phyloP scores from a whole-genome alignment of 345 rosid genomes.

The Ailanthus altissimus region DNA sequence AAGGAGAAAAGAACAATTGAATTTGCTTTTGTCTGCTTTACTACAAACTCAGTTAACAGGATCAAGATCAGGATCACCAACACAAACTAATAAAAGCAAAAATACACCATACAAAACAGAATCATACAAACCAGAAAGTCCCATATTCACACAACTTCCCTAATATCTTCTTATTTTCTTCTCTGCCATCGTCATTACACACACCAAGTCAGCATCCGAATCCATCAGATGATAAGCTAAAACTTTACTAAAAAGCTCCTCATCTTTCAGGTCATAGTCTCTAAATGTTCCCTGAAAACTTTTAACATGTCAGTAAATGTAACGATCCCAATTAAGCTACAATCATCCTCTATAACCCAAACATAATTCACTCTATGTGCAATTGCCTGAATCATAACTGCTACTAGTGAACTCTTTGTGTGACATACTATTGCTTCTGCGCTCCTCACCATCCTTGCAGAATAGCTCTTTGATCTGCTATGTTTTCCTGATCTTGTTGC shows the following conservation, averaged over 20 bases:
- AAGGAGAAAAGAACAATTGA: neutral
- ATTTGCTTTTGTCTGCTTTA: neutral
- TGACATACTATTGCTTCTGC: conserved; percentile 81
- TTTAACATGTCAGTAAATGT: conserved; percentile 64
- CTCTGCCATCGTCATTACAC: conserved; percentile 7
- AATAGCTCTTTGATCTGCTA: conserved; percentile 63
- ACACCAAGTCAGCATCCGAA: conserved; percentile 14
- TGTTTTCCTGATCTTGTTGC: conserved; percentile 35
- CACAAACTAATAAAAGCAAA: neutral
- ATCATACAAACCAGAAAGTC: neutral
- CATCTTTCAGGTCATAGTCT: conserved; percentile 26
- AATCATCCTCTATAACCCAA: conserved; percentile 83
- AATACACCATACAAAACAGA: neutral
- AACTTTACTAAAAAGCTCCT: conserved; percentile 9
- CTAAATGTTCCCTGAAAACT: conserved; percentile 63
- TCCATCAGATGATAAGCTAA: conserved; percentile 19
- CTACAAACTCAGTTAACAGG: neutral
- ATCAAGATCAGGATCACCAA: neutral
- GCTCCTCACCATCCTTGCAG: conserved; percentile 73
- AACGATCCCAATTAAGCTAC: conserved; percentile 77
- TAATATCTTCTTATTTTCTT: neutral
- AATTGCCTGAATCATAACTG: conserved; percentile 91
- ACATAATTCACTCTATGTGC: conserved; percentile 76
- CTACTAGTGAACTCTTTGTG: conserved; percentile 73
- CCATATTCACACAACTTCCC: conserved; percentile 21